Evolutionary conservation across 2,329 filamentous ascomycete genomes (phyloP).

Genomic region (Tolypocladium nubicola): DNA sequence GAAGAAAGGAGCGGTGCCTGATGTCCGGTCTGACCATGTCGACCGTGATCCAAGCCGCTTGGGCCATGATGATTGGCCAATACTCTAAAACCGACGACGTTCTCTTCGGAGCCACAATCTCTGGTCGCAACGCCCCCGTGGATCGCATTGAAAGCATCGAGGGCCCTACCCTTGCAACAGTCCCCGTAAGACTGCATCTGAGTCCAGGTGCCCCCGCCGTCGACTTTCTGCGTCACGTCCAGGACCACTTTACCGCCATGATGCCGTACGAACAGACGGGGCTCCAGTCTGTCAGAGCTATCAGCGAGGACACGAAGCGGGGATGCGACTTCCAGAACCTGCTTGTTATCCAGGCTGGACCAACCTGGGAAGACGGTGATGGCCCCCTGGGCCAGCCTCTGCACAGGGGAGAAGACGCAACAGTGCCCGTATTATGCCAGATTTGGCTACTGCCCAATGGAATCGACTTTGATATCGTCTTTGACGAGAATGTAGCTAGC

Average conservation of each 20-base stretch:
- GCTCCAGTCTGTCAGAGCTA: not conserved
- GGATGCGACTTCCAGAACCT: conserved; percentile 1
- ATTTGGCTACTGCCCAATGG: not conserved
- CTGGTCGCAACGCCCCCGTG: conserved; percentile 14
- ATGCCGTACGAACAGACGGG: conserved; percentile 4
- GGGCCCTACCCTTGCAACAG: conserved; percentile 17
- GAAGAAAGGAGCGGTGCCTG: not conserved
- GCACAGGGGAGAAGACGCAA: not conserved
- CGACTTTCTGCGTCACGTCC: conserved; percentile 9
- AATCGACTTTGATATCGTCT: not conserved
- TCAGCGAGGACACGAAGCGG: not conserved
- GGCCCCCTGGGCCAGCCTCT: not conserved
- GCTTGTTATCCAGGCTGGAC: not conserved
- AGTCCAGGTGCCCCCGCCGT: conserved; percentile 1
- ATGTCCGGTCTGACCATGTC: conserved; percentile 5
- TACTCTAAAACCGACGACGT: conserved; percentile 9
- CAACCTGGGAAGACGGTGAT: not conserved
- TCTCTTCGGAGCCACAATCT: conserved; percentile 14
- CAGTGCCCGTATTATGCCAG: not conserved
- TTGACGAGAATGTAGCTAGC: not conserved
- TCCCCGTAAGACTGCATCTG: conserved; percentile 11
- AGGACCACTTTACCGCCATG: conserved; percentile 9
- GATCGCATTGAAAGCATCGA: conserved; percentile 12
- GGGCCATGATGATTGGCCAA: conserved; percentile 10
- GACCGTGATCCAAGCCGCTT: conserved; percentile 11